Base-by-base conservation (phyloP, 2,329 filamentous ascomycete species). In the Chrysoporthe puriensis region DNA sequence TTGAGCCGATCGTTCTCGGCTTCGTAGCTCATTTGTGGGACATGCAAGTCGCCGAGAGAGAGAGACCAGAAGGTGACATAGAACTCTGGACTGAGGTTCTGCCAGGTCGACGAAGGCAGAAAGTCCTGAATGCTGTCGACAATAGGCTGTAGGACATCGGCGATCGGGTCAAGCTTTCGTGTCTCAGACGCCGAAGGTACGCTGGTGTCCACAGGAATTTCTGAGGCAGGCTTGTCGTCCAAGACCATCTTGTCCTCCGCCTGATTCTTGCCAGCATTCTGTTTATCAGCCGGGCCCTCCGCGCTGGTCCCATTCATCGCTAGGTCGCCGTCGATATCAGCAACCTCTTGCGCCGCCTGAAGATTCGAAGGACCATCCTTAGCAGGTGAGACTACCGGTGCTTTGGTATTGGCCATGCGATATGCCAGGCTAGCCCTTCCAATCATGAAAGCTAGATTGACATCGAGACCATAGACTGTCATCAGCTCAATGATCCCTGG, bases 11-110 rank as follows among this genome's bases (percentile, higher is more conserved):
- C 86, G 46, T 90, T 89, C 75, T 96, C 94, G 18, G 88, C 86
- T 60, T 91, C 86, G 76, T 99, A 99, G 69, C 90, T 91, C 44
- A 88, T 85, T 70, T 88, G 88, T 1, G 92, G 92, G 71, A 94
- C 89, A 66, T 88, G 87, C 67, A 97, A 83, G 76, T 99, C 95
- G 58, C 91, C 89, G 3, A 96, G 85, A 40, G 93, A 90, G 14
- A 97, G 84, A 62, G 94, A 90, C 96, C 96, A 99, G 79, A 99
- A 99, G 0, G 91, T 92, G 56, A 92, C 88, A 74, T 93, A 97
- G 76, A 97, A 95, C 42, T 92, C 89, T 0, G 93, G 84, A 56
- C 89, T 94, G 63, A 97, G 86, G 62, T 87, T 87, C 13, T 87
- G 82, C 84, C 90, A 93, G 5, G 89, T 86, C 8, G 88, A 85